A percentile compares a stretch with the other conserved stretches of the same genome.
Evolutionary conservation across 1,284 basidiomycete species (phyloP).

Genomic region (Cutaneotrichosporon sp.): DNA sequence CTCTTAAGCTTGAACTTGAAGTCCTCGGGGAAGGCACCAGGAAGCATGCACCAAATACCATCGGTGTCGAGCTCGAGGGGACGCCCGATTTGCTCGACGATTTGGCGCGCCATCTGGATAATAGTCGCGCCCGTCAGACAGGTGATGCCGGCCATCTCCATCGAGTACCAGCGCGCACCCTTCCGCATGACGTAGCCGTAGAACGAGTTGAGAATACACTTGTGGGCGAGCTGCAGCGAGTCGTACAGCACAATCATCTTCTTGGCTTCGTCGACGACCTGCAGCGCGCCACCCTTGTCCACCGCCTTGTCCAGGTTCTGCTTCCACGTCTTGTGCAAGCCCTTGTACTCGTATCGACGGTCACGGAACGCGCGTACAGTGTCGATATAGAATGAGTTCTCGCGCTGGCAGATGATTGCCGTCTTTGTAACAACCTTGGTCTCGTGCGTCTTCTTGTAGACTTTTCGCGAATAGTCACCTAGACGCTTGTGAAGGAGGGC

Average conservation of each 20-base stretch:
- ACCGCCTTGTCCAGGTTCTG: conserved; percentile 85
- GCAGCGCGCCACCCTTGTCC: conserved; percentile 67
- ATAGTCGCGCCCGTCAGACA: conserved; percentile 98
- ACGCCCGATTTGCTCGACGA: conserved; percentile 95
- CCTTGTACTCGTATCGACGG: conserved; percentile 98
- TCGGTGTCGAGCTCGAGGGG: conserved; percentile 98
- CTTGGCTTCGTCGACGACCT: conserved; percentile 92
- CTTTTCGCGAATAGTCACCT: conserved; percentile 97
- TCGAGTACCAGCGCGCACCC: conserved; percentile 98
- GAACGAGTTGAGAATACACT: conserved; percentile 99
- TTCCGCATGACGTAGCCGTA: conserved; percentile 99
- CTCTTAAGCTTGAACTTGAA: conserved; percentile 89
- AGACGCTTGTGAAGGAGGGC: conserved; percentile 93
- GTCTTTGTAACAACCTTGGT: conserved; percentile 93
- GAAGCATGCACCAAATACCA: conserved; percentile 99
- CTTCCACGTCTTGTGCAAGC: conserved; percentile 98
- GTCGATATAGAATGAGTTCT: conserved; percentile 99
- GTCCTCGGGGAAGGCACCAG: conserved; percentile 95
- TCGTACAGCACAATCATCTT: conserved; percentile 99
- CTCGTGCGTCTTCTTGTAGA: conserved; percentile 99
- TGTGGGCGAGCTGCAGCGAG: conserved; percentile 98
- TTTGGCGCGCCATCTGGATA: conserved; percentile 98
- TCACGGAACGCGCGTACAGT: conserved; percentile 97
- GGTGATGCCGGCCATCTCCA: conserved; percentile 99
- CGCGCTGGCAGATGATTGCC: conserved; percentile 94